Percentiles rank a stretch among this genome's conserved stretches.
These are phyloP conservation scores for Apiosordaria backusii DNA, from an alignment of 495 filamentous ascomycete genomes.

Conservation along the genomic window DNA sequence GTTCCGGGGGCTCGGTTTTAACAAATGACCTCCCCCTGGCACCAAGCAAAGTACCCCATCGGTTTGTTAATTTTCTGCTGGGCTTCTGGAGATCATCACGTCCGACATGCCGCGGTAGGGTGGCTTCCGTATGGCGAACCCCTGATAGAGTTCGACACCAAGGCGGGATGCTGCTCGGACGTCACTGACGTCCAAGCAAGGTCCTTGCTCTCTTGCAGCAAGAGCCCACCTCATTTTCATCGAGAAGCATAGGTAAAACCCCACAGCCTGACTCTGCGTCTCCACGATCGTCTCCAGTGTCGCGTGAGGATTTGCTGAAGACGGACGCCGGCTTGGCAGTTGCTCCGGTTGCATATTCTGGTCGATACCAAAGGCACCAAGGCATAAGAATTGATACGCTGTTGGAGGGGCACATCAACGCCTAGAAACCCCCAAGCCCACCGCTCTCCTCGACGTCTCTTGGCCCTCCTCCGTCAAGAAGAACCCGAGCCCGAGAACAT, in stretches of 20 bases:
- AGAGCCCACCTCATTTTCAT: neutral
- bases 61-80: neutral
- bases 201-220: constrained; percentile 1
- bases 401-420: neutral
- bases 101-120: neutral
- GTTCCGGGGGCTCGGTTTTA: neutral
- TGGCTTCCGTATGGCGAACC: constrained; percentile 1
- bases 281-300: neutral
- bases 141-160: constrained; percentile 11
- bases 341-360: neutral
- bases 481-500: neutral
- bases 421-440: neutral
- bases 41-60: neutral
- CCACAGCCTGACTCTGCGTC: neutral
- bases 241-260: neutral
- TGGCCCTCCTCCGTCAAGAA: neutral
- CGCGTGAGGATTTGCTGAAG: neutral
- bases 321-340: neutral
- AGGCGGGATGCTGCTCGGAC: constrained; percentile 1
- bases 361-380: neutral
- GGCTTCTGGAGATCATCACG: neutral
- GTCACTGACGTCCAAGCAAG: constrained; percentile 5
- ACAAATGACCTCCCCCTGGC: neutral
- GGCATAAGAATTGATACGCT: neutral
- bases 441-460: neutral